A percentile compares a stretch with the other conserved stretches of the same genome.
These are phyloP conservation scores for Clavaria fumosa DNA, from an alignment of 768 basidiomycete species.

Conservation along the genomic window DNA sequence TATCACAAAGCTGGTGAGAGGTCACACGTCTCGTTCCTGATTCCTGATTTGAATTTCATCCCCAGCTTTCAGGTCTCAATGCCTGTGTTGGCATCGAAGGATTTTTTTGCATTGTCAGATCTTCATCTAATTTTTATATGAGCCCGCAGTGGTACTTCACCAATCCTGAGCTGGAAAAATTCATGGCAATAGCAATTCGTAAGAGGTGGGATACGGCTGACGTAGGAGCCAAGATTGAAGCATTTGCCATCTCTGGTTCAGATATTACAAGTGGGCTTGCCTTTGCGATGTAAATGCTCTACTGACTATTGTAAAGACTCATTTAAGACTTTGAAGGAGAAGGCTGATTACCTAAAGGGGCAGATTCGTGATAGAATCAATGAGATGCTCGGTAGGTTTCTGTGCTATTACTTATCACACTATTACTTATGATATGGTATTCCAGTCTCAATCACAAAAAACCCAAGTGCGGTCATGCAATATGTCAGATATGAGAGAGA, in stretches of 20 bases:
- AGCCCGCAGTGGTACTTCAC: conserved; percentile 14
- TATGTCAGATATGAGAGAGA: conserved; percentile 10
- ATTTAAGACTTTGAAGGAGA: no score
- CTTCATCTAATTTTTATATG: conserved; percentile 9
- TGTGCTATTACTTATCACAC: no score
- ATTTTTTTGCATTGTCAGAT: conserved; percentile 13
- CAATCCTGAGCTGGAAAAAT: conserved; percentile 6
- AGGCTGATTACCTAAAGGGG: no score
- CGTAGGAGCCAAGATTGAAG: conserved; percentile 9
- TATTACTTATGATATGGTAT: background rate
- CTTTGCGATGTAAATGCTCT: no score
- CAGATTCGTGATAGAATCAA: no score
- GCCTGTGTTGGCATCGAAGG: conserved; percentile 15
- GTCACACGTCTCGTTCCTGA: no score
- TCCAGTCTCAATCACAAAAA: conserved; percentile 8
- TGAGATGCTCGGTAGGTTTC: no score
- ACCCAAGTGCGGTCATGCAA: conserved; percentile 9
- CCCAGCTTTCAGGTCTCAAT: no score
- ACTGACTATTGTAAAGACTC: no score
- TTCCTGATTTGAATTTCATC: no score
- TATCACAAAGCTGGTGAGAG: no score
- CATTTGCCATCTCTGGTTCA: conserved; percentile 10
- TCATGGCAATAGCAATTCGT: conserved; percentile 10
- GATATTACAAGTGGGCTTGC: conserved; percentile 5
- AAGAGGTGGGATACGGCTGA: conserved; percentile 6